phyloP scores from a whole-genome alignment of 179 eudicot genomes.

The Beta lomatogona region DNA sequence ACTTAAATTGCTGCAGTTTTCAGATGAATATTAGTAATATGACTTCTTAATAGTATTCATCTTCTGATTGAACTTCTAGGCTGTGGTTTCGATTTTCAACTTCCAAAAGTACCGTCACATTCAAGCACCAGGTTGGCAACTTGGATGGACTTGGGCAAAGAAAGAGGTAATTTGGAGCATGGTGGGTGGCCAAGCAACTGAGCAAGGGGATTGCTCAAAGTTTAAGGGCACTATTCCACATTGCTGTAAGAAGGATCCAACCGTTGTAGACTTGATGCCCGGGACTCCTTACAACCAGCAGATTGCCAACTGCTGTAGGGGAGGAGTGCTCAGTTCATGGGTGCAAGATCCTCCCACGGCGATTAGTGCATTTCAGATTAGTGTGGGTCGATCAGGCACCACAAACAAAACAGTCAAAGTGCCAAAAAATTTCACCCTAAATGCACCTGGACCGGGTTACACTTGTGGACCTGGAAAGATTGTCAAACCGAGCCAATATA shows the following conservation, averaged over 20 bases:
- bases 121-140: constrained; percentile 69
- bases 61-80: constrained; percentile 35
- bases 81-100: constrained; percentile 67
- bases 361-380: constrained; percentile 63
- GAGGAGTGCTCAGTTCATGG: constrained; percentile 76
- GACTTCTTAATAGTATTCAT: not conserved
- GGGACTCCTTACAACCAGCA: constrained; percentile 75
- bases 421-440: constrained; percentile 66
- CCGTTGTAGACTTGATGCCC: constrained; percentile 63
- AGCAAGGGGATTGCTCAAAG: constrained; percentile 78
- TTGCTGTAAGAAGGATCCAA: constrained; percentile 62
- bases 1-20: too few species aligned
- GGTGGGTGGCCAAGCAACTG: constrained; percentile 67
- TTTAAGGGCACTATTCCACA: constrained; percentile 59
- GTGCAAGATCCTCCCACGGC: constrained; percentile 54
- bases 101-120: constrained; percentile 71
- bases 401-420: constrained; percentile 64
- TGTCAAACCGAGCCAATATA: constrained; percentile 50
- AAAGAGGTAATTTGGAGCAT: constrained; percentile 76
- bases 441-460: constrained; percentile 73
- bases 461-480: constrained; percentile 69
- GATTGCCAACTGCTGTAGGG: constrained; percentile 74
- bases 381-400: constrained; percentile 69
- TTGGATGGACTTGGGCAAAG: constrained; percentile 74
- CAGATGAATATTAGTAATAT: too few species aligned